phyloP scores from a whole-genome alignment of 2,329 filamentous ascomycete genomes.

The Xylaria sp. region DNA sequence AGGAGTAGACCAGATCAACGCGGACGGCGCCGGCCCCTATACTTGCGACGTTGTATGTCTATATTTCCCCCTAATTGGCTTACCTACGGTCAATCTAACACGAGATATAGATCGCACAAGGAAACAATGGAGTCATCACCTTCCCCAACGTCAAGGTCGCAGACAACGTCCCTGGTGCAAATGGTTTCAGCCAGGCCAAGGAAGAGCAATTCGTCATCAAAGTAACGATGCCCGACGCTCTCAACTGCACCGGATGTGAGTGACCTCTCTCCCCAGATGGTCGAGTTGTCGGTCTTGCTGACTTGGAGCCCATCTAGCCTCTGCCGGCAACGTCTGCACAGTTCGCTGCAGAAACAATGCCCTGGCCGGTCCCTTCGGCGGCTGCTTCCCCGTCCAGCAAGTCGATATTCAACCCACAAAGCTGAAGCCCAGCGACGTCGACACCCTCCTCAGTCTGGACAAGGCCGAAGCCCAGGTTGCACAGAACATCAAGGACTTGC shows the following conservation, averaged over 20 bases:
- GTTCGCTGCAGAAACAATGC: slow-evolving; percentile 65
- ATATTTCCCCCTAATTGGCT: background rate
- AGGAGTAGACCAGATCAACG: slow-evolving; percentile 54
- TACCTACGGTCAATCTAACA: slow-evolving; percentile 38
- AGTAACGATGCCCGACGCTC: slow-evolving; percentile 55
- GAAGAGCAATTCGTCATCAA: slow-evolving; percentile 62
- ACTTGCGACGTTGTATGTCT: slow-evolving; percentile 49
- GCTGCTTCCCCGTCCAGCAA: slow-evolving; percentile 64
- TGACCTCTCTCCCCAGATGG: slow-evolving; percentile 2
- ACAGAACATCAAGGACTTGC: slow-evolving; percentile 57
- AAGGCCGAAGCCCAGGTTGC: slow-evolving; percentile 55
- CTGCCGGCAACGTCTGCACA: slow-evolving; percentile 64
- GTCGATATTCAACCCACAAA: slow-evolving; percentile 48
- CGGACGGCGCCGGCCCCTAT: slow-evolving; percentile 61
- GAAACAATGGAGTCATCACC: slow-evolving; percentile 47
- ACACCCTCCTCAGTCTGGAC: slow-evolving; percentile 52
- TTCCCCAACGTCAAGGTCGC: slow-evolving; percentile 57
- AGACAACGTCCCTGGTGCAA: slow-evolving; percentile 64
- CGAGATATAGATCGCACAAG: slow-evolving; percentile 17
- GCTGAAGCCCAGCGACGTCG: slow-evolving; percentile 53
- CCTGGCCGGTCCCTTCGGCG: slow-evolving; percentile 61
- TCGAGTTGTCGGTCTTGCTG: background rate
- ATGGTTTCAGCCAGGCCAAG: slow-evolving; percentile 63
- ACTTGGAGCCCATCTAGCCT: slow-evolving; percentile 43
- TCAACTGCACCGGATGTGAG: slow-evolving; percentile 58